phyloP scores from a whole-genome alignment of 441 rosid species.

The Bruguiera hainesii region DNA sequence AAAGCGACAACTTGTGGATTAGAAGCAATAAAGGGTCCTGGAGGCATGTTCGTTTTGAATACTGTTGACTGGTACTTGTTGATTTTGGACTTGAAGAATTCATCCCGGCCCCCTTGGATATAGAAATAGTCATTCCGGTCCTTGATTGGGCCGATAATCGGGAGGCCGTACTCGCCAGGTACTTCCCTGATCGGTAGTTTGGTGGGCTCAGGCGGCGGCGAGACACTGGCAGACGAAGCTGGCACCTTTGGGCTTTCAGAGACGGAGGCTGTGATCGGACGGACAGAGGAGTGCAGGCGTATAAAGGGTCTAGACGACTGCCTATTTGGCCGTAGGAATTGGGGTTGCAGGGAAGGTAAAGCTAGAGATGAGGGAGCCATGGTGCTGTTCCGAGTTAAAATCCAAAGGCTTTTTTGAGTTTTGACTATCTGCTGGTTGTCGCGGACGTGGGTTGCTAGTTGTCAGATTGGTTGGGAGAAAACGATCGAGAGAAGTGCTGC shows the following conservation, averaged over 20 bases:
- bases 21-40: constrained; percentile 61
- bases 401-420: background rate
- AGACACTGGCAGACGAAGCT: constrained; percentile 9
- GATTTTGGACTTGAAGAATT: constrained; percentile 58
- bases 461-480: no score
- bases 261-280: constrained; percentile 41
- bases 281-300: constrained; percentile 13
- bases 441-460: no score
- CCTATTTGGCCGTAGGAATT: constrained; percentile 3
- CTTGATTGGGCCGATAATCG: constrained; percentile 57
- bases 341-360: constrained; percentile 29
- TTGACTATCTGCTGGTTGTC: background rate
- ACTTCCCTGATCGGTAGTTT: constrained; percentile 57
- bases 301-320: constrained; percentile 2
- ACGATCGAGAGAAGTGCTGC: no score
- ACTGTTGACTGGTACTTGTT: constrained; percentile 69
- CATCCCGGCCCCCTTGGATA: constrained; percentile 62
- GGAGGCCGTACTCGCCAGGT: constrained; percentile 73
- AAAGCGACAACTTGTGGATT: constrained; percentile 61
- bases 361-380: constrained; percentile 41
- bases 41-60: constrained; percentile 66
- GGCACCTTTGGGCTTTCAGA: constrained; percentile 38
- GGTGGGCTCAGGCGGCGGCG: constrained; percentile 18
- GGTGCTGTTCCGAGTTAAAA: background rate
- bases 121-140: constrained; percentile 76